Evolutionary conservation across 768 basidiomycete genomes (phyloP).

Genomic region (Lepiota venenata): DNA sequence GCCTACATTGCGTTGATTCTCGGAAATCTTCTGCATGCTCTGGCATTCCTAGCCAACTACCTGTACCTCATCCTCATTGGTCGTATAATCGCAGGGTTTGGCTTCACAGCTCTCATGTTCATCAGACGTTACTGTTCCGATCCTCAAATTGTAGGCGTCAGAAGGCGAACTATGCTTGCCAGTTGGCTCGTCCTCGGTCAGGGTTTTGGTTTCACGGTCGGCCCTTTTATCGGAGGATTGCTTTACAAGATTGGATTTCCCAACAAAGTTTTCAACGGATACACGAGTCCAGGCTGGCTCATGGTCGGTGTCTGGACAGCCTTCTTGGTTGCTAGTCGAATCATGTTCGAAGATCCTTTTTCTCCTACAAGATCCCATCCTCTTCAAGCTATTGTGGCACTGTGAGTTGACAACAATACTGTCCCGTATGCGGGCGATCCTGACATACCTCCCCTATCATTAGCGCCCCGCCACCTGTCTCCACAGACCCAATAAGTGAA

Average conservation of each 20-base stretch:
- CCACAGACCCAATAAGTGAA: constrained; percentile 4
- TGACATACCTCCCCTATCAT: constrained; percentile 29
- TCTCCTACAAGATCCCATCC: not conserved
- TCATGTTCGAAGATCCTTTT: constrained; percentile 42
- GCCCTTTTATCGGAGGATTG: constrained; percentile 62
- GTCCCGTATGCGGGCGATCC: constrained; percentile 2
- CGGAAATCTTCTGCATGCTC: constrained; percentile 57
- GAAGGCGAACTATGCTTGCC: constrained; percentile 58
- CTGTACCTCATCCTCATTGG: constrained; percentile 71
- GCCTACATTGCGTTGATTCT: constrained; percentile 49
- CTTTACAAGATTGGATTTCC: constrained; percentile 58
- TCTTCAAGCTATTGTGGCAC: not conserved
- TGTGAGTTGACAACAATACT: not conserved
- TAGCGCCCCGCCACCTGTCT: constrained; percentile 4
- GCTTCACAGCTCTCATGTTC: constrained; percentile 66
- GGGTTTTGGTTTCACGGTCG: constrained; percentile 56
- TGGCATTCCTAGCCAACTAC: constrained; percentile 55
- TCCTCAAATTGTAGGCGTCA: constrained; percentile 62
- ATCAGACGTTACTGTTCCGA: constrained; percentile 68
- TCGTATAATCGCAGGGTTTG: constrained; percentile 60
- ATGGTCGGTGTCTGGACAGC: constrained; percentile 51
- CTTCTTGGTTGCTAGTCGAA: constrained; percentile 40
- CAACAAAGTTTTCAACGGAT: constrained; percentile 61
- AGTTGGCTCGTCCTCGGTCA: constrained; percentile 64
- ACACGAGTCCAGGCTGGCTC: constrained; percentile 64